Conservation (phyloP, 768 basidiomycete species). For the Tulasnella sp. region DNA sequence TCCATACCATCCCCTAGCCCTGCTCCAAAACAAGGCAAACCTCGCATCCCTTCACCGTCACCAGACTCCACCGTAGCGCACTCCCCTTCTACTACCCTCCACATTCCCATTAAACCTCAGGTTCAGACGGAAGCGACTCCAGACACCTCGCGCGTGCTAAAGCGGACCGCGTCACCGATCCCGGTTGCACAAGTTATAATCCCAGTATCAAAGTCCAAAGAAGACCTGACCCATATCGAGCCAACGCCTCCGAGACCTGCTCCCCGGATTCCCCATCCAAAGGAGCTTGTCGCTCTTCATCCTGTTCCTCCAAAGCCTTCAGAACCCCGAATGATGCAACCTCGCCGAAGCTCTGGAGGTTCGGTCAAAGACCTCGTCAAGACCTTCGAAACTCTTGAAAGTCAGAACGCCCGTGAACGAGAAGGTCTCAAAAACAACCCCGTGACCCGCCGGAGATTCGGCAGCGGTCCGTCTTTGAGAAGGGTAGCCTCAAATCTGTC, state of each 20-base stretch:
- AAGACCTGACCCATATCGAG: constrained; percentile 22
- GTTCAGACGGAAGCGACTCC: background rate
- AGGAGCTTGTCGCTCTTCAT: constrained; percentile 14
- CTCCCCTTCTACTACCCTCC: background rate
- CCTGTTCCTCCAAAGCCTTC: constrained; percentile 7
- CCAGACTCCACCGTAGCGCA: background rate
- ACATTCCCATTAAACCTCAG: background rate
- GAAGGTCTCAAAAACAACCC: background rate
- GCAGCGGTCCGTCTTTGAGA: constrained; percentile 1
- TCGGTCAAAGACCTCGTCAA: constrained; percentile 23
- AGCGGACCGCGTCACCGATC: background rate
- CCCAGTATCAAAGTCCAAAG: constrained; percentile 5
- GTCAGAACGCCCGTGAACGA: constrained; percentile 13
- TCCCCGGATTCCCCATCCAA: constrained; percentile 13
- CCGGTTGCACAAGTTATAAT: background rate
- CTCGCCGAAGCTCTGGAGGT: constrained; percentile 20
- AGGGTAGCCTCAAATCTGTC: constrained; percentile 16
- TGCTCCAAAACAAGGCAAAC: background rate
- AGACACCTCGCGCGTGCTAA: background rate
- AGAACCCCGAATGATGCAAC: background rate
- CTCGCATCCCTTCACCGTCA: background rate
- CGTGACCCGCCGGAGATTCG: background rate
- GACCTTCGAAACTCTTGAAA: constrained; percentile 16
- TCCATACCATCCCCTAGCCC: background rate
- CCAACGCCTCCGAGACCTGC: constrained; percentile 1